These are phyloP conservation scores for Alloteropsis angusta DNA, from an alignment of 202 grass and related monocot genomes.

Conservation along the genomic window DNA sequence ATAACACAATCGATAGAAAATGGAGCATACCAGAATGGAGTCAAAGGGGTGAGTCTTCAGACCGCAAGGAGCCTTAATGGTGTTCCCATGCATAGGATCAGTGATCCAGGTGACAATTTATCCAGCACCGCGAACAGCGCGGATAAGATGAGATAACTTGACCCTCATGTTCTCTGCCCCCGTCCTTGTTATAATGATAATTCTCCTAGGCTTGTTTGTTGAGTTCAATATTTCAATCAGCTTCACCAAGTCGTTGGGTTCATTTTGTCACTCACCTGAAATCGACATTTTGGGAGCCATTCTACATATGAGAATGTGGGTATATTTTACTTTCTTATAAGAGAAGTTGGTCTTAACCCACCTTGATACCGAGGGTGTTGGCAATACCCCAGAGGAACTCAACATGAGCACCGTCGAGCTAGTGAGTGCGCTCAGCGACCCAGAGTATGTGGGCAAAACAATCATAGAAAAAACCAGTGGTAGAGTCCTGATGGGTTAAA, in stretches of 20 bases:
- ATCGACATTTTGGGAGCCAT: not conserved
- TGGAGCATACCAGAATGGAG: constrained; percentile 43
- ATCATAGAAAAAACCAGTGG: constrained; percentile 44
- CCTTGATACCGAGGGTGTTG: constrained; percentile 68
- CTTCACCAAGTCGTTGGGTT: constrained; percentile 48
- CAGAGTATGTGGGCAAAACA: constrained; percentile 70
- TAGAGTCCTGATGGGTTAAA: constrained; percentile 57
- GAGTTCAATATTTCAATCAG: constrained; percentile 62
- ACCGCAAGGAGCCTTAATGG: constrained; percentile 61
- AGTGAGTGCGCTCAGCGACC: constrained; percentile 62
- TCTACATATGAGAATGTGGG: not conserved
- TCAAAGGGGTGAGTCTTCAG: constrained; percentile 72
- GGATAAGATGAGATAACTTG: constrained; percentile 59
- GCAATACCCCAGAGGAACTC: constrained; percentile 64
- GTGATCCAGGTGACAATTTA: constrained; percentile 59
- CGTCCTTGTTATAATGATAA: constrained; percentile 59
- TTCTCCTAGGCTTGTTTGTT: constrained; percentile 49
- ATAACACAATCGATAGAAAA: not conserved
- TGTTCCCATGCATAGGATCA: constrained; percentile 70
- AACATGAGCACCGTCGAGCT: constrained; percentile 53
- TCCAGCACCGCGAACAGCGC: constrained; percentile 39
- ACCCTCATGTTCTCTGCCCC: constrained; percentile 58
- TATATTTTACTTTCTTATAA: not conserved
- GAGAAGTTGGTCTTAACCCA: not conserved
- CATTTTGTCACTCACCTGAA: constrained; percentile 66